phyloP scores from a whole-genome alignment of 169 alveolate species.

The Theileria annulata region DNA sequence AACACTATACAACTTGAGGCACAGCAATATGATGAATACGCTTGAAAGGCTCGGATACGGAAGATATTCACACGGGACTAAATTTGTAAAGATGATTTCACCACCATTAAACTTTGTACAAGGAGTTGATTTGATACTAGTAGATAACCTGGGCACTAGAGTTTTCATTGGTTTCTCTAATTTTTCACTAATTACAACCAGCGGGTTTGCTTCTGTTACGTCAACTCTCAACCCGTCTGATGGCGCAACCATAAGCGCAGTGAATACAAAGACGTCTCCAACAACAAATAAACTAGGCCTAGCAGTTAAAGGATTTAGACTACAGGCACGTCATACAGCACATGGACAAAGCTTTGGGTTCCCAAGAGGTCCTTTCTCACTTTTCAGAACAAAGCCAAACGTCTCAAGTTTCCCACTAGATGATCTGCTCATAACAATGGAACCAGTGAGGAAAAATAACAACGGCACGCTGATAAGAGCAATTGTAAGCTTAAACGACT shows the following conservation, averaged over 20 bases:
- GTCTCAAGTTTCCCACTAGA: neutral
- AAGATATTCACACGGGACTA: neutral
- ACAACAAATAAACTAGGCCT: neutral
- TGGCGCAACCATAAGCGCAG: neutral
- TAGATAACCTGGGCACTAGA: constrained; percentile 54
- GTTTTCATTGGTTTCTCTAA: constrained; percentile 48
- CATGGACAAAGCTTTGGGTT: constrained; percentile 1
- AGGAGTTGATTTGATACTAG: constrained; percentile 50
- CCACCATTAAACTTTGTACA: constrained; percentile 30
- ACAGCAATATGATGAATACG: constrained; percentile 22
- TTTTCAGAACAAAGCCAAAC: constrained; percentile 7
- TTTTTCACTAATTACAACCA: neutral
- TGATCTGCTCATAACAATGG: constrained; percentile 33
- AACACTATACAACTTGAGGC: constrained; percentile 30
- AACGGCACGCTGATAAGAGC: constrained; percentile 25
- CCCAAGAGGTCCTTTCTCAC: neutral
- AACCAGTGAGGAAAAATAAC: constrained; percentile 24
- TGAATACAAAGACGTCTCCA: neutral
- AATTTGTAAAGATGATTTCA: neutral
- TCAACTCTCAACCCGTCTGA: neutral
- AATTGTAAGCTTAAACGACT: constrained; percentile 15
- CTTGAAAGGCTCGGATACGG: constrained; percentile 38
- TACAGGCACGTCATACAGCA: neutral
- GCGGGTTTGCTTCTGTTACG: neutral
- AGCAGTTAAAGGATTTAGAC: constrained; percentile 49